A percentile compares a stretch with the other conserved stretches of the same genome.
phyloP scores from a whole-genome alignment of 1,284 basidiomycete species.

The Papiliotrema fonsecae region DNA sequence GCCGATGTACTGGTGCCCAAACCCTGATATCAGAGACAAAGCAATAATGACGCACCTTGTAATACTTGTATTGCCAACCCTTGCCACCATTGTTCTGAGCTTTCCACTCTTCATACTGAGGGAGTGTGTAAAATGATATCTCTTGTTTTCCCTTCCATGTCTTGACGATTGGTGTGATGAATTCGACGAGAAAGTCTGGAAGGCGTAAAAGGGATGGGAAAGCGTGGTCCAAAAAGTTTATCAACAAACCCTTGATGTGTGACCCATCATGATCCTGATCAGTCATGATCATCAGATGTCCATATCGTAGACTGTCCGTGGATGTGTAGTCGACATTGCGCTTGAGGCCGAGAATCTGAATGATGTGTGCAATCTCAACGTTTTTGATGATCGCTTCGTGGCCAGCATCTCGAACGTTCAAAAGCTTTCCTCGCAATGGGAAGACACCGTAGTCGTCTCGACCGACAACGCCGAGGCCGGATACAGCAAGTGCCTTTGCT shows the following conservation, averaged over 20 bases:
- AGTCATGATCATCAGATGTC: constrained; percentile 98
- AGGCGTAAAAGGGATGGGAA: constrained; percentile 91
- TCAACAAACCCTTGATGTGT: constrained; percentile 97
- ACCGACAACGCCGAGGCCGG: constrained; percentile 90
- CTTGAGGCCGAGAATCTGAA: constrained; percentile 95
- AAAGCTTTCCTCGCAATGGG: constrained; percentile 90
- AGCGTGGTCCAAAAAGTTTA: constrained; percentile 97
- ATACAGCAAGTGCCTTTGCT: constrained; percentile 92
- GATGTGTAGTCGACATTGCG: constrained; percentile 84
- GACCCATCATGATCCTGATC: constrained; percentile 99
- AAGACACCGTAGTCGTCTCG: constrained; percentile 98
- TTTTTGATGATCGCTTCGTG: constrained; percentile 98
- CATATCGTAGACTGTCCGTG: constrained; percentile 76
- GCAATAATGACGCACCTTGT: constrained; percentile 64
- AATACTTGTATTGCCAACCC: constrained; percentile 92
- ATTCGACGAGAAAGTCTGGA: constrained; percentile 92
- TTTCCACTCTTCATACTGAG: constrained; percentile 93
- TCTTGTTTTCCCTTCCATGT: constrained; percentile 77
- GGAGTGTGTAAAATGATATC: constrained; percentile 93
- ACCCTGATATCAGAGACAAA: constrained; percentile 58
- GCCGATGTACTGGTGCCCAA: constrained; percentile 85
- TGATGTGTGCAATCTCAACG: constrained; percentile 93
- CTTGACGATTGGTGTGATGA: constrained; percentile 97
- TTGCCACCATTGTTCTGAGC: constrained; percentile 71
- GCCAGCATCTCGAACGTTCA: constrained; percentile 95